Base-by-base conservation (phyloP, 1,284 basidiomycete species). In the Lignosus rhinocerotis region DNA sequence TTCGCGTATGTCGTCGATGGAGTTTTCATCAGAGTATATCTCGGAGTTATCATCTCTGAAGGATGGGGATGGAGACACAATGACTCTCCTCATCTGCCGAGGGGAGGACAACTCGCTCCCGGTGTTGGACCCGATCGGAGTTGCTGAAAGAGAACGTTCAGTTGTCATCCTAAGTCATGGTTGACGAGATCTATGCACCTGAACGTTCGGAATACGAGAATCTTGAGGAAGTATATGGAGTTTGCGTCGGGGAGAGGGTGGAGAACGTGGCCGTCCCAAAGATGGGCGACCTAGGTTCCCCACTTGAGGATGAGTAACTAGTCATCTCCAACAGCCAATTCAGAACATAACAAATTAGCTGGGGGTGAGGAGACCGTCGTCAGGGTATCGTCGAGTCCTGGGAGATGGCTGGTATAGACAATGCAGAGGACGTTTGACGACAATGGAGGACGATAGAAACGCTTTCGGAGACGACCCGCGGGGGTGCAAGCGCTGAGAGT, bases 181-280 rank as follows among this genome's bases (percentile, higher is more conserved):
- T 5, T 17, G 16, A 47, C 2, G n/a, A n/a, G 10, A 11, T 5
- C 7, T n/a, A 60, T 54, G 21, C 21, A 64, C 60, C 32, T 46
- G 60, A 64, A 21, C 58, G 60, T 36, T 64, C 56, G 16, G 73
- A 71, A 49, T 75, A 74, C 3, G 78, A 76, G 61, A 72, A 70
- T 66, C 77, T 75, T 56, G 79, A 77, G 21, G 79, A 77, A n/a
- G 79, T 78, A 57, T 74, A 69, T 1, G 75, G 70, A 38, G 76
- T 72, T 60, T 78, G 76, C 1, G 80, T 73, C 34, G 72, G 71
- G 31, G 78, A 76, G 54, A 82, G 69, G 0, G 75, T 76, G 25
- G 80, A 77, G 63, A 79, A 82, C 1, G 80, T 82, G 32, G 80
- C 78, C 30, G 80, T 80, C 61, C 80, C 80, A 60, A 75, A 80